Conservation (phyloP, 2,329 filamentous ascomycete species). For the Claviceps sp. region DNA sequence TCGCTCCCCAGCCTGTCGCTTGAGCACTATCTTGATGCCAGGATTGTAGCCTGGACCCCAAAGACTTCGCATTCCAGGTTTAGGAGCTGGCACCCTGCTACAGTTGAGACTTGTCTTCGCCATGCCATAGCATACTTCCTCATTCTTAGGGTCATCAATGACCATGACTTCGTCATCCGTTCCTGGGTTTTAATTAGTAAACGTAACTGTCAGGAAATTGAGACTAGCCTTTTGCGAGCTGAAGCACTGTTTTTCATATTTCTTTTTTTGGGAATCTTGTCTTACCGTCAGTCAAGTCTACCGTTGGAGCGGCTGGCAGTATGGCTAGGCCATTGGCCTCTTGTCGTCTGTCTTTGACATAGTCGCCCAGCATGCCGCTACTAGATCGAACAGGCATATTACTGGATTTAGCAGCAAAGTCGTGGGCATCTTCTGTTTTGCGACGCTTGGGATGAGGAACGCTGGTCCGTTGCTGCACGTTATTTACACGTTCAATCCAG, state of each 20-base stretch:
- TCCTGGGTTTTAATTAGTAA: slow-evolving; percentile 6
- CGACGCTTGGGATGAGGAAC: slow-evolving; percentile 51
- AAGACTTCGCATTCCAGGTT: slow-evolving; percentile 45
- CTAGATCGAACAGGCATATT: slow-evolving; percentile 23
- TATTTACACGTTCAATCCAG: slow-evolving; percentile 66
- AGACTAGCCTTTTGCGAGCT: background rate
- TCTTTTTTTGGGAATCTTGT: background rate
- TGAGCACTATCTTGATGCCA: slow-evolving; percentile 58
- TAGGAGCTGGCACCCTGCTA: slow-evolving; percentile 53
- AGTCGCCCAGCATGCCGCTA: slow-evolving; percentile 48
- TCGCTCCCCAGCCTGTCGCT: slow-evolving; percentile 40
- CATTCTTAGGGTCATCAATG: slow-evolving; percentile 45
- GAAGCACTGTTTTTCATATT: background rate
- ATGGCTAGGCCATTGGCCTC: slow-evolving; percentile 22
- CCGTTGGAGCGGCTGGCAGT: slow-evolving; percentile 26
- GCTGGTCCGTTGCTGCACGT: slow-evolving; percentile 52
- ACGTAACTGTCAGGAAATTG: background rate
- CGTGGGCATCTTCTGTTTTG: slow-evolving; percentile 37
- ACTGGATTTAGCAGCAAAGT: slow-evolving; percentile 24
- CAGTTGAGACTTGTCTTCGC: slow-evolving; percentile 57
- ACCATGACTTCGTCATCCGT: slow-evolving; percentile 45
- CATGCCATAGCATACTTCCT: slow-evolving; percentile 73
- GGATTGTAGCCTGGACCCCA: slow-evolving; percentile 53
- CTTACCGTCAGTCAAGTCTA: slow-evolving; percentile 45
- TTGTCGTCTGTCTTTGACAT: slow-evolving; percentile 47